phyloP scores from a whole-genome alignment of 2,329 filamentous ascomycete genomes.

The Byssochlamys sp. region DNA sequence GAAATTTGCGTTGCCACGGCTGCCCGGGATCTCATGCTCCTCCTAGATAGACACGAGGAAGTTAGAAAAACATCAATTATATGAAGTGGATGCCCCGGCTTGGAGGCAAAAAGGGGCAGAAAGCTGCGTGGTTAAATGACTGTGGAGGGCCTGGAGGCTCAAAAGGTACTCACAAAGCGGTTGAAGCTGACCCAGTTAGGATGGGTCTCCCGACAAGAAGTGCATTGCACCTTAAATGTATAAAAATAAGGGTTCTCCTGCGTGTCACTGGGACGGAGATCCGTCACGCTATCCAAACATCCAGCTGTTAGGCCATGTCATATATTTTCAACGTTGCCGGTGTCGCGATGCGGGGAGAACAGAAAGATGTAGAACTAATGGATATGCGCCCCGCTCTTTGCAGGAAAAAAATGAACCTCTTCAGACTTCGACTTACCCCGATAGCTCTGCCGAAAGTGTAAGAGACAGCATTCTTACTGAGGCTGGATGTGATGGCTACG shows the following conservation, averaged over 20 bases:
- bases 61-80: neutral
- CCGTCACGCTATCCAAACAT: slow-evolving; percentile 60
- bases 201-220: slow-evolving; percentile 87
- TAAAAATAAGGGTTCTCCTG: slow-evolving; percentile 82
- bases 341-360: neutral
- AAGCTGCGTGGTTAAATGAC: neutral
- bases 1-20: slow-evolving; percentile 92
- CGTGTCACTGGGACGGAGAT: slow-evolving; percentile 75
- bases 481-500: neutral
- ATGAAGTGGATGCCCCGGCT: neutral
- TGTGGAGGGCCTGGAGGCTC: neutral
- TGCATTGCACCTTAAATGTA: slow-evolving; percentile 96
- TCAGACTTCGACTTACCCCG: slow-evolving; percentile 20
- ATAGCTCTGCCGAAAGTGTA: slow-evolving; percentile 27
- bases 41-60: slow-evolving; percentile 49
- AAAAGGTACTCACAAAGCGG: slow-evolving; percentile 62
- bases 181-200: slow-evolving; percentile 77
- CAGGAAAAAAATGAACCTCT: neutral
- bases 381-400: neutral
- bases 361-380: neutral
- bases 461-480: slow-evolving; percentile 29
- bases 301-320: neutral
- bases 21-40: slow-evolving; percentile 79
- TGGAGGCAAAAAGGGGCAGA: neutral
- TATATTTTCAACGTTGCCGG: neutral